Base-by-base conservation (phyloP, 1,284 basidiomycete genomes). In the Leccinum subfulvum region DNA sequence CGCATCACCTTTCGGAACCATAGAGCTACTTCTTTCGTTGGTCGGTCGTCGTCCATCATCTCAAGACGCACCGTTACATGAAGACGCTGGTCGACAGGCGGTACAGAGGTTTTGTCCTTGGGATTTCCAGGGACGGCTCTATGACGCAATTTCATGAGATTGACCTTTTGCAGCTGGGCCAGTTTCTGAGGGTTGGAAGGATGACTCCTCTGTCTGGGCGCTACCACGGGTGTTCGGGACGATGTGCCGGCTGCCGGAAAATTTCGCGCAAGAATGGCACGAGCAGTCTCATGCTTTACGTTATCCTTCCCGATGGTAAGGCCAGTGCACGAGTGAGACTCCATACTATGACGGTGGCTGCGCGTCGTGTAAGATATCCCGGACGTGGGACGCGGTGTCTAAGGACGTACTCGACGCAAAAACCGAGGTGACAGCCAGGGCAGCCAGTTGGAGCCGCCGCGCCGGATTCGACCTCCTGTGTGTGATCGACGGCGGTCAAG, bases 141-240 rank as follows among this genome's bases (percentile, higher is more conserved):
- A 70, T 89, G 89, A 58, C 87, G 84, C 81, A 92, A 83, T 69
- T 86, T 90, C 82, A 92, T 90, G 8, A 86, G 69, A 68, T 87
- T 82, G 11, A 91, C 74, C 68, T 85, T 85, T 59, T 80, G 78
- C 58, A 81, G 73, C 66, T 85, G 83, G 0, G 81, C 83, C 14
- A 81, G 71, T 67, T 87, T 88, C 65, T 77, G 80, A 7, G 85
- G 81, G 66, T 87, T 82, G 2, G 78, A 78, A 11, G 82, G 79
- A 41, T 75, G 59, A 66, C 78, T 76, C 63, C 61, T 68, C 33
- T 64, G 68, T 63, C 61, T 69, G 49, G 67, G 74, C 3, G 62
- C 62, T 16, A 70, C 67, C n/a, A 68, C 51, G 44, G 72, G 71
- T 58, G 68, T 70, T 58, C 60, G 68, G 16, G 57, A 54, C 11